Conservation (phyloP, 2,329 filamentous ascomycete species). For the Chaetomiaceae sp. region DNA sequence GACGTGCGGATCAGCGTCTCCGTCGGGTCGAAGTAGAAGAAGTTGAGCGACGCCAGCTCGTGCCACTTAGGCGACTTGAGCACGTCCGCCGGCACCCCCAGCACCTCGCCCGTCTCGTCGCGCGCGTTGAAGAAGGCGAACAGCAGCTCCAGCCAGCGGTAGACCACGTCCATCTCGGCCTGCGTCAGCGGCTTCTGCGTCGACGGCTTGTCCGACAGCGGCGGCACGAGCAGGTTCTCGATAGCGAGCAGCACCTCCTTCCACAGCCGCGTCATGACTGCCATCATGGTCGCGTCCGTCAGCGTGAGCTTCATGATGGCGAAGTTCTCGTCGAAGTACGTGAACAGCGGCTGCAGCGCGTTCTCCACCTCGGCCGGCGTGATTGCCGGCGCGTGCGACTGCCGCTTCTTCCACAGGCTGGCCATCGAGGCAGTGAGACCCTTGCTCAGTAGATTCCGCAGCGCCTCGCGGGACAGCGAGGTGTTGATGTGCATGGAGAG, state of each 20-base stretch:
- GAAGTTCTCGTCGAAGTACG: conserved; percentile 98
- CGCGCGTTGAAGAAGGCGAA: conserved; percentile 93
- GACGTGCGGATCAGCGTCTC: conserved; percentile 91
- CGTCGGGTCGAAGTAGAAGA: conserved; percentile 95
- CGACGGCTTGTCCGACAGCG: conserved; percentile 89
- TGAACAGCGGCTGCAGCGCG: conserved; percentile 76
- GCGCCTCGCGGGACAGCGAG: conserved; percentile 74
- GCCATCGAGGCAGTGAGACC: conserved; percentile 67
- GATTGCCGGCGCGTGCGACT: conserved; percentile 49
- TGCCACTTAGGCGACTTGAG: conserved; percentile 98
- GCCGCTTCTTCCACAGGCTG: conserved; percentile 58
- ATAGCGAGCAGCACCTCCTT: conserved; percentile 94
- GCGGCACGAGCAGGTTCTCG: conserved; percentile 83
- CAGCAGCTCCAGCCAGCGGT: conserved; percentile 85
- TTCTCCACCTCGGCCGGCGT: conserved; percentile 71
- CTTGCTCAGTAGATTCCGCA: conserved; percentile 66
- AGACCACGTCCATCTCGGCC: conserved; percentile 89
- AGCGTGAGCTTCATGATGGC: conserved; percentile 97
- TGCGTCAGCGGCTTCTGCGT: conserved; percentile 75
- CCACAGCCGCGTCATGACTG: conserved; percentile 97
- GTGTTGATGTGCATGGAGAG: conserved; percentile 89
- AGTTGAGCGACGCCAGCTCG: conserved; percentile 91
- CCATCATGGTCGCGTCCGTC: conserved; percentile 92
- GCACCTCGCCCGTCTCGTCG: conserved; percentile 70
- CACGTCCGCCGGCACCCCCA: conserved; percentile 84